These are phyloP conservation scores for Pseudogymnoascus sp. DNA, from an alignment of 2,329 filamentous ascomycete genomes.

Conservation along the genomic window DNA sequence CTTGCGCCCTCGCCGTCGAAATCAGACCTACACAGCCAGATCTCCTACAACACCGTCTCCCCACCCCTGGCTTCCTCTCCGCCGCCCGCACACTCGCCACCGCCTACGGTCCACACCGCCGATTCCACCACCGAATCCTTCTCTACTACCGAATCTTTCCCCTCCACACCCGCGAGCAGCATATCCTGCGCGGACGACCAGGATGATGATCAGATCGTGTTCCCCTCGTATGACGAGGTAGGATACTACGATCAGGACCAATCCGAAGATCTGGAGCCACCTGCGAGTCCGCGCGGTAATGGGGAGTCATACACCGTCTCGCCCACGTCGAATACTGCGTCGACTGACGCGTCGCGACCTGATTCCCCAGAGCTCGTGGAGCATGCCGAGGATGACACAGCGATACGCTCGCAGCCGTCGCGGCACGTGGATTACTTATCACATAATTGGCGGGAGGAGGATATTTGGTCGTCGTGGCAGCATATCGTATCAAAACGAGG, in stretches of 20 bases:
- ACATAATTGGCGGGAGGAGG: constrained; percentile 91
- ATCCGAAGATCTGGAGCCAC: constrained; percentile 41
- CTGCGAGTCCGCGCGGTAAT: constrained; percentile 52
- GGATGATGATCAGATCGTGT: constrained; percentile 67
- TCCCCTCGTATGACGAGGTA: constrained; percentile 36
- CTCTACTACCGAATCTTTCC: constrained; percentile 42
- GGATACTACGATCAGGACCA: constrained; percentile 21
- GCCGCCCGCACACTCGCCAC: constrained; percentile 50
- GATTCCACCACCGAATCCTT: constrained; percentile 34
- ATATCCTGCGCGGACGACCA: constrained; percentile 74
- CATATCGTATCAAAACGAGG: constrained; percentile 76
- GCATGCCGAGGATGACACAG: constrained; percentile 42
- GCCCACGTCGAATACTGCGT: constrained; percentile 52
- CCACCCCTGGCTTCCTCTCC: constrained; percentile 24
- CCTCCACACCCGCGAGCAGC: constrained; percentile 55
- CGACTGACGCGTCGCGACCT: constrained; percentile 40
- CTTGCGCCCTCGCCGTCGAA: constrained; percentile 38
- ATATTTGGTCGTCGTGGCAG: constrained; percentile 96
- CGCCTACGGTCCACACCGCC: constrained; percentile 39
- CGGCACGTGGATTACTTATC: constrained; percentile 91
- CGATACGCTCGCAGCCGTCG: constrained; percentile 52
- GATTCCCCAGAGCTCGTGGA: constrained; percentile 16
- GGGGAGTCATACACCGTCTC: constrained; percentile 47
- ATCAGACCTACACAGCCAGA: constrained; percentile 26
- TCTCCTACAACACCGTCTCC: constrained; percentile 20